Percentiles rank a stretch among this genome's conserved stretches.
Evolutionary conservation across 192 early-diverging fungal genomes (phyloP).

Genomic region (Chytriomyces hyalinus): DNA sequence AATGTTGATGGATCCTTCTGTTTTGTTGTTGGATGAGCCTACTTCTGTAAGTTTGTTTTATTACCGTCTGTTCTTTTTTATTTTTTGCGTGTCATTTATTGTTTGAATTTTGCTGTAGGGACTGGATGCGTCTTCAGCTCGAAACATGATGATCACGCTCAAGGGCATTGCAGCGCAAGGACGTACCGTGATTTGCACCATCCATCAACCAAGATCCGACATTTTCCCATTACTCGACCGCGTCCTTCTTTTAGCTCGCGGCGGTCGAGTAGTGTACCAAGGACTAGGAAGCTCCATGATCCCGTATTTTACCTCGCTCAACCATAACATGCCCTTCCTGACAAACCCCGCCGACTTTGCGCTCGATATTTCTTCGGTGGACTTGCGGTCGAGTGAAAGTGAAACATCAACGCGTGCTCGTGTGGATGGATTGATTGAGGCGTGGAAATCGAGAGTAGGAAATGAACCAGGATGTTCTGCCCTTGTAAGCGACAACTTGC

Average conservation of each 20-base stretch:
- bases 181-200: constrained; percentile 71
- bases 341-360: constrained; percentile 57
- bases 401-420: constrained; percentile 33
- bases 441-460: constrained; percentile 16
- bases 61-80: too few relatives aligned
- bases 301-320: constrained; percentile 42
- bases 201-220: constrained; percentile 82
- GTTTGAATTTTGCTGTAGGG: too few relatives aligned
- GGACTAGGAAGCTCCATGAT: constrained; percentile 37
- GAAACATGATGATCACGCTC: constrained; percentile 41
- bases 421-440: constrained; percentile 34
- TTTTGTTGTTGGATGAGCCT: constrained; percentile 47
- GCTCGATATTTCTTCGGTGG: constrained; percentile 52
- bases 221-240: constrained; percentile 76
- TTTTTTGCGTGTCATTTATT: too few relatives aligned
- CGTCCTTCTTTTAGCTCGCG: constrained; percentile 33
- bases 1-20: constrained; percentile 43
- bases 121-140: constrained; percentile 44
- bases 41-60: constrained; percentile 20
- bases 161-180: constrained; percentile 39
- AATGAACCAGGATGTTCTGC: background rate
- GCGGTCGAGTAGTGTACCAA: constrained; percentile 46
- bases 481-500: background rate
- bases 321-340: constrained; percentile 34
- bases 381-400: constrained; percentile 38